Evolutionary conservation across 2,329 filamentous ascomycete genomes (phyloP).

Genomic region (Diplodia intermedia): DNA sequence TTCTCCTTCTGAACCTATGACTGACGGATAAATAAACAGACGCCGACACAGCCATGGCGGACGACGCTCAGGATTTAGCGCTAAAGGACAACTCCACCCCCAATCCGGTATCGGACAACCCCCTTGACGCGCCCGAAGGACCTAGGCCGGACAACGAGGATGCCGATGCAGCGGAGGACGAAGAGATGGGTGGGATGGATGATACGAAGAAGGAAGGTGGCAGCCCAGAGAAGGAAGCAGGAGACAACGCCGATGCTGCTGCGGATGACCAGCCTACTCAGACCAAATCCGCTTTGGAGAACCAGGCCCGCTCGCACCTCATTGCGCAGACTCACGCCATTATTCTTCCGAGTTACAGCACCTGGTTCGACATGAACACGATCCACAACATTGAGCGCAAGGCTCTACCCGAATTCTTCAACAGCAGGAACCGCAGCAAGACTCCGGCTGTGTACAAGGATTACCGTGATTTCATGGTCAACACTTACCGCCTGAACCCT

Average conservation of each 20-base stretch:
- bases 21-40: conserved; percentile 19
- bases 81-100: conserved; percentile 55
- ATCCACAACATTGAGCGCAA: conserved; percentile 93
- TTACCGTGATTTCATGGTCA: conserved; percentile 99
- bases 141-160: conserved; percentile 65
- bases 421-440: conserved; percentile 97
- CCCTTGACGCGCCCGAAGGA: conserved; percentile 72
- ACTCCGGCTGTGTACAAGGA: conserved; percentile 97
- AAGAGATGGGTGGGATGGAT: conserved; percentile 65
- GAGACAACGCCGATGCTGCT: conserved; percentile 48
- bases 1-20: neutral
- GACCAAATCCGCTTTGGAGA: conserved; percentile 81
- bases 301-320: conserved; percentile 87
- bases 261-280: conserved; percentile 66
- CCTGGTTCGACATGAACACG: conserved; percentile 97
- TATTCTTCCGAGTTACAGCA: conserved; percentile 95
- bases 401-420: conserved; percentile 97
- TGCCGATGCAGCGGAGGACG: conserved; percentile 69
- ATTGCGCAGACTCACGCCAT: conserved; percentile 94
- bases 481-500: conserved; percentile 95
- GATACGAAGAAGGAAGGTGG: conserved; percentile 48
- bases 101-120: conserved; percentile 65
- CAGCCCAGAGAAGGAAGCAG: conserved; percentile 37
- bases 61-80: conserved; percentile 57
- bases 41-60: conserved; percentile 64